These are phyloP conservation scores for Ceratobasidium sp. DNA, from an alignment of 1,284 basidiomycete species.

Conservation along the genomic window DNA sequence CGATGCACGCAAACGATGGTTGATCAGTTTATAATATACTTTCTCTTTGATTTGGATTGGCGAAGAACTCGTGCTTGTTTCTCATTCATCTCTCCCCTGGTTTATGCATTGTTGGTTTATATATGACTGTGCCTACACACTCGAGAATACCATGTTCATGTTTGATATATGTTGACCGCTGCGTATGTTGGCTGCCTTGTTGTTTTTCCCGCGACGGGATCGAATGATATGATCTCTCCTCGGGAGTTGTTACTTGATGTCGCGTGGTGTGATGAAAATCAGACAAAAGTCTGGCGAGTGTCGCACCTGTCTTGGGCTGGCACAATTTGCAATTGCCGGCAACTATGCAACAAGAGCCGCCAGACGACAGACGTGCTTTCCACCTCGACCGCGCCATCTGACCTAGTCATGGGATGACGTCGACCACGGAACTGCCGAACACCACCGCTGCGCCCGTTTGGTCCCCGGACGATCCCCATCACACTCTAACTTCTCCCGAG, in stretches of 20 bases:
- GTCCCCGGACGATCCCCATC: conserved; percentile 19
- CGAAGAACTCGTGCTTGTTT: not conserved
- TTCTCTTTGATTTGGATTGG: not conserved
- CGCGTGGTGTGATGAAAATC: not conserved
- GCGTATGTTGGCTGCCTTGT: not conserved
- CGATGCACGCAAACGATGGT: conserved; percentile 1
- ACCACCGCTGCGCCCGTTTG: conserved; percentile 6
- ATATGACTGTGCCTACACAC: conserved; percentile 8
- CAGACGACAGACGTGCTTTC: not conserved
- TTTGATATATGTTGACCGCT: not conserved
- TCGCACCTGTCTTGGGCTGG: not conserved
- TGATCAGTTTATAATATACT: not conserved
- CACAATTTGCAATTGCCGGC: conserved; percentile 9
- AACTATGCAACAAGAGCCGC: conserved; percentile 5
- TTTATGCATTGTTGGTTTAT: conserved; percentile 1
- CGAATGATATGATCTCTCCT: conserved; percentile 12
- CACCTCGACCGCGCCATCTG: not conserved
- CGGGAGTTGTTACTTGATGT: not conserved
- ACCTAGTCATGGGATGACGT: conserved; percentile 27
- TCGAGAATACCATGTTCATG: conserved; percentile 14
- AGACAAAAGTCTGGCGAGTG: not conserved
- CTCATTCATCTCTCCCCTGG: not conserved
- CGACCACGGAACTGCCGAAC: not conserved
- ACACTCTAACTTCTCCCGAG: not conserved
- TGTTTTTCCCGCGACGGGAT: not conserved